phyloP scores from a whole-genome alignment of 2,329 filamentous ascomycete genomes.

The Colletotrichum cereale region DNA sequence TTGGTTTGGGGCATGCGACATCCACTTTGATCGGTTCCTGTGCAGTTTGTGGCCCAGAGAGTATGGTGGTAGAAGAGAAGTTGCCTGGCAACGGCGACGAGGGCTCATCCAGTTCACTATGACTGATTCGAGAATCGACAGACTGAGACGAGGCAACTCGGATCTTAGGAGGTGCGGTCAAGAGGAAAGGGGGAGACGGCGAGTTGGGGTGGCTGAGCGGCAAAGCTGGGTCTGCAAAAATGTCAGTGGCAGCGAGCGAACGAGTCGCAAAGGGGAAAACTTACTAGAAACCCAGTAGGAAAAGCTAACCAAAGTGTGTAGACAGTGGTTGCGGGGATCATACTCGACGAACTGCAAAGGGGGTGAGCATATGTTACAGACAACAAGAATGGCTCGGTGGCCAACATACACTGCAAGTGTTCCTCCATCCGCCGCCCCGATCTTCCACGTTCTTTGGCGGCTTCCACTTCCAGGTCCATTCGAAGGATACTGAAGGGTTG shows the following conservation, averaged over 20 bases:
- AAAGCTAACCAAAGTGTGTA: constrained; percentile 91
- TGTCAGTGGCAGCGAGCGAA: constrained; percentile 39
- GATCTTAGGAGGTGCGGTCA: constrained; percentile 80
- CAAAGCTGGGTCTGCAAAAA: constrained; percentile 55
- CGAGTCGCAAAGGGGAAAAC: constrained; percentile 43
- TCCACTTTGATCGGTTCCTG: constrained; percentile 82
- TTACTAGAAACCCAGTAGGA: constrained; percentile 93
- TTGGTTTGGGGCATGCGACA: constrained; percentile 85
- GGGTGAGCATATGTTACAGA: constrained; percentile 44
- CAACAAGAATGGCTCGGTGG: neutral
- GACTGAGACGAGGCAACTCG: constrained; percentile 90
- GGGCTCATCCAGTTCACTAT: constrained; percentile 74
- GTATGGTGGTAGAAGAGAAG: constrained; percentile 41
- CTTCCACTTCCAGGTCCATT: constrained; percentile 98
- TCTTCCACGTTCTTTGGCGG: constrained; percentile 87
- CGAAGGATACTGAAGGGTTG: constrained; percentile 86
- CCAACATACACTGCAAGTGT: constrained; percentile 83
- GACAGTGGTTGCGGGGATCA: constrained; percentile 88
- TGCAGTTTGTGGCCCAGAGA: constrained; percentile 40
- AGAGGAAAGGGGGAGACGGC: constrained; percentile 78
- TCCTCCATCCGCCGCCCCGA: constrained; percentile 91
- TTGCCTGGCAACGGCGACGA: constrained; percentile 61
- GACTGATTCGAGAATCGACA: constrained; percentile 84
- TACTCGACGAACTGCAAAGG: constrained; percentile 88
- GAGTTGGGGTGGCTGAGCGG: constrained; percentile 71